Base-by-base conservation (phyloP, 208 protist species). In the Trichomonas tenax region DNA sequence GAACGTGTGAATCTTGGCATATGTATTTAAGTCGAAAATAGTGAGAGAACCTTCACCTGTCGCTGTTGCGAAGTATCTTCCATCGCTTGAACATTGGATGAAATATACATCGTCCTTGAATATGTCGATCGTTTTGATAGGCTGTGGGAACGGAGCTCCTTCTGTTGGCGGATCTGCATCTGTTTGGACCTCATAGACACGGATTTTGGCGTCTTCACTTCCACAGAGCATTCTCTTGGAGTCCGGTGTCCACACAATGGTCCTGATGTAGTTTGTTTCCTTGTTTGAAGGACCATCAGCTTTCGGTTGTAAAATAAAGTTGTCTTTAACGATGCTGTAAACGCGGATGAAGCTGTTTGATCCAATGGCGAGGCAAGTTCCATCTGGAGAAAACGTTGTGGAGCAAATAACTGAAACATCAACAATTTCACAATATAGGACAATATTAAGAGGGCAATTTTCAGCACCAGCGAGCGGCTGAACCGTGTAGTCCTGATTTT, bases 341-440 rank as follows among this genome's bases (percentile, higher is more conserved):
- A 93, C 86, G 15, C 86, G 40, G 15, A 93, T 34, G 0, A 41
- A 14, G n/a, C 46, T 48, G 44, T 93, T 41, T 26, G 86, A 93
- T 21, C 86, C 86, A 15, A 93, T 93, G 6, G 86, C 86, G 10
- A 93, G 40, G 44, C 44, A 93, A 38, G 40, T 48, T 48, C 86
- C 86, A 51, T 93, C 86, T 17, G 86, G 86, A 51, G 40, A 48
- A 58, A 93, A 93, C 9, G 86, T 44, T 34, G 86, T 93, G 31
- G 86, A 93, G n/a, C 86, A 93, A 36, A 93, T 93, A 51, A 93
- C 86, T 14, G 86, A 93, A 38, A 51, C 34, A 93, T 93, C 86
- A 38, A 93, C 44, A 41, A 93, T 93, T 93, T 93, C 86, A 26
- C 40, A 41, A 8, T 36, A 51, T 11, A 93, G n/a, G 14, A 4